phyloP scores from a whole-genome alignment of 2,329 filamentous ascomycete genomes.

The Fusarium nematophilum region DNA sequence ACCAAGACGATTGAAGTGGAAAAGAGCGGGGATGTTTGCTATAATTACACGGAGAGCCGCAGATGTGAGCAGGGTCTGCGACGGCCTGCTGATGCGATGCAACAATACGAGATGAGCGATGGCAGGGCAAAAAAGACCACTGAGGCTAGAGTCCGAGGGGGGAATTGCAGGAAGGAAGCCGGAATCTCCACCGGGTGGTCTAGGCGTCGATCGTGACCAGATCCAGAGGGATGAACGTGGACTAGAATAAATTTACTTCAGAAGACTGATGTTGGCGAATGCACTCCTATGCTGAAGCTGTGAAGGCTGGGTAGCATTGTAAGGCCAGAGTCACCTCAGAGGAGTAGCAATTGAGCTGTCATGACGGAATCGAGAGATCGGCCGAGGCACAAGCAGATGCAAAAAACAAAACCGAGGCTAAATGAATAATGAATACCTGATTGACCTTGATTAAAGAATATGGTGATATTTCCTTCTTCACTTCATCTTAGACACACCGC shows the following conservation, averaged over 20 bases:
- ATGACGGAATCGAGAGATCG: too few species aligned
- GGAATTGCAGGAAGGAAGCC: constrained; percentile 6
- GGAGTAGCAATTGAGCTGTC: too few species aligned
- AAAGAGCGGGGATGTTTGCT: constrained; percentile 22
- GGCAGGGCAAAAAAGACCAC: too few species aligned
- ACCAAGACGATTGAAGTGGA: too few species aligned
- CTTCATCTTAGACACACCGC: constrained; percentile 19
- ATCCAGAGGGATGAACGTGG: background rate
- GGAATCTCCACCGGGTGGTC: constrained; percentile 7
- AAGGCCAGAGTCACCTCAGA: too few species aligned
- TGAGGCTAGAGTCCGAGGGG: constrained; percentile 2
- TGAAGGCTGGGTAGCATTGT: too few species aligned
- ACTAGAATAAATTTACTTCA: too few species aligned
- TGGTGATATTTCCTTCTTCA: constrained; percentile 5
- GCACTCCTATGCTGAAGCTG: too few species aligned
- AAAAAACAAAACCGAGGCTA: too few species aligned
- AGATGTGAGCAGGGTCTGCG: constrained; percentile 20
- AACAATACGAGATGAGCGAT: constrained; percentile 34
- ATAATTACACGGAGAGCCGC: constrained; percentile 31
- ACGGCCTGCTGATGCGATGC: constrained; percentile 13
- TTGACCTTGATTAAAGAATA: background rate
- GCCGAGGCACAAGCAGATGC: too few species aligned
- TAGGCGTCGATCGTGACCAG: constrained; percentile 13
- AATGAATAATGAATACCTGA: too few species aligned
- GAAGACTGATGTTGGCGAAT: too few species aligned